A percentile compares a stretch with the other conserved stretches of the same genome.
Conservation (phyloP, 805 yeast species). For the Kodamaea jinghongensis region DNA sequence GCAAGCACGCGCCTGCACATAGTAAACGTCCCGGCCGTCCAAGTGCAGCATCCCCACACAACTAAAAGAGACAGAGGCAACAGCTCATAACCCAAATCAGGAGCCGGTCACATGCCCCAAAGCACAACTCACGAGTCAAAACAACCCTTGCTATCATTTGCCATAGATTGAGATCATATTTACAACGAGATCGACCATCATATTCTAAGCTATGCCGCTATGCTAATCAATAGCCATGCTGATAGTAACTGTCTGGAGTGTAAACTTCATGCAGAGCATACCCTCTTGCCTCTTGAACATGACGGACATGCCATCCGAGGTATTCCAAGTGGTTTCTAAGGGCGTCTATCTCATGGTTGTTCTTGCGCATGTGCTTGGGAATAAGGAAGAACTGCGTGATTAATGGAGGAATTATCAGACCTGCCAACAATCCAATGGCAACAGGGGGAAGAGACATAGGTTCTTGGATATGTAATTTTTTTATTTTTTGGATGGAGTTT, state of each 20-base stretch:
- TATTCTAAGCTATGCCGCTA: background rate
- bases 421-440: conserved; percentile 26
- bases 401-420: conserved; percentile 30
- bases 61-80: too few relatives aligned
- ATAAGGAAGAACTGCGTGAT: conserved; percentile 25
- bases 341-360: conserved; percentile 28
- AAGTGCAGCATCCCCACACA: too few relatives aligned
- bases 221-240: conserved; percentile 8
- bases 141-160: too few relatives aligned
- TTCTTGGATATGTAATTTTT: background rate
- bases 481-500: background rate
- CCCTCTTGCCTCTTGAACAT: conserved; percentile 30
- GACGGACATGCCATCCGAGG: conserved; percentile 36
- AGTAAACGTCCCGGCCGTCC: too few relatives aligned
- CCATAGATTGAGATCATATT: too few relatives aligned
- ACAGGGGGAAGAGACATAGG: conserved; percentile 9
- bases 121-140: too few relatives aligned
- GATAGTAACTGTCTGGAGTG: conserved; percentile 19
- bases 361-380: conserved; percentile 23
- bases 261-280: conserved; percentile 26
- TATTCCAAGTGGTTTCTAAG: conserved; percentile 30
- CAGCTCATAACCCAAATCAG: too few relatives aligned
- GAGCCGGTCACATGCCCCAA: too few relatives aligned
- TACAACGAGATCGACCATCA: too few relatives aligned
- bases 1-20: too few relatives aligned